Base-by-base conservation (phyloP, 306 rosid species). In the Quercus suber region DNA sequence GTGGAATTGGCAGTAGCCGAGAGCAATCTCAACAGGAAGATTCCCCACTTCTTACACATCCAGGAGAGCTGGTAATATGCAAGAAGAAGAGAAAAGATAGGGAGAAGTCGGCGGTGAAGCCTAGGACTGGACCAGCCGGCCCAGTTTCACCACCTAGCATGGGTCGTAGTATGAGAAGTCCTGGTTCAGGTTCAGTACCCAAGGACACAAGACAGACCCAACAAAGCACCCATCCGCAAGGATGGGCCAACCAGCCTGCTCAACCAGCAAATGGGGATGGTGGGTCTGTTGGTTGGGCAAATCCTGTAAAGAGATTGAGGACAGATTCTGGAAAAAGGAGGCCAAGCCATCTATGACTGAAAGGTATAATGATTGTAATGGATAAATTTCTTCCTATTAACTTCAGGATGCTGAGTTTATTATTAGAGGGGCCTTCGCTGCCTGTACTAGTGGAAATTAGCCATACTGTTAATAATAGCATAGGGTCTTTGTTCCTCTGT, bases 301-400 rank as follows among this genome's bases (percentile, higher is more conserved):
- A 90, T 37, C 96, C 98, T 0, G 98, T 91, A 35, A 95, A 95
- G 90, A 87, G 97, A 69, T 74, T 83, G 6, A 92, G 99, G 80
- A 89, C 99, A 11, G 97, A 91, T 90, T 84, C 90, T 13, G 98
- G 98, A 78, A 95, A 95, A 90, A 91, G 99, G 87, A 90, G 98
- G 80, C 98, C 97, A 4, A 92, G 89, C 87, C 99, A 92, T 85
- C 81, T 81, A 76, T 92, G 88, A 88, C 69, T 67, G 59, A 41
- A 56, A 37, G 73, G 59, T 31, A 73, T 61, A 49, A 75, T 84
- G 82, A 41, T 73, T 59, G 76, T 73, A 81, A 80, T 79, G 76
- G 67, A 76, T 55, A 64, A 43, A 60, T 84, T 78, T 84, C 72
- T 76, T 6, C 43, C 59, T 1, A 18, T 8, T 55, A 76, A 84